These are phyloP conservation scores for Ceratocystis alfenasii DNA, from an alignment of 2,329 filamentous ascomycete genomes.

Conservation along the genomic window DNA sequence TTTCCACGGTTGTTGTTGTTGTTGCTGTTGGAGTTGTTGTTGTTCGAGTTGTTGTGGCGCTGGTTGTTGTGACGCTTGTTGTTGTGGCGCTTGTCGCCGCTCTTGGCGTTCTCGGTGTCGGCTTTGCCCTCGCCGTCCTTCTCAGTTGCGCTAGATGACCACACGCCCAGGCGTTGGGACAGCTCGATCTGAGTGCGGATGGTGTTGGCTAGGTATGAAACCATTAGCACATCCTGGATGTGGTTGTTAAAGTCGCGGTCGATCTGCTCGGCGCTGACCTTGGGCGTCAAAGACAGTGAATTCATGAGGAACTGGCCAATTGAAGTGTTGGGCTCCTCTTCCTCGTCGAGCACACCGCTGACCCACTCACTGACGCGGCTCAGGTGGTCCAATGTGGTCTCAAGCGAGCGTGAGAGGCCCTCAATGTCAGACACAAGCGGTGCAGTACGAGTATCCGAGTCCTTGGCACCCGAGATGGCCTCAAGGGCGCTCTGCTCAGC, in stretches of 20 bases:
- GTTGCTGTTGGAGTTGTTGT: conserved; percentile 36
- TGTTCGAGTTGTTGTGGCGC: conserved; percentile 35
- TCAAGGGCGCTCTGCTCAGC: conserved; percentile 57
- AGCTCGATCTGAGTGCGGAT: conserved; percentile 98
- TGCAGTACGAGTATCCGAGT: conserved; percentile 60
- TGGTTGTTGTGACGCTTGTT: conserved; percentile 33
- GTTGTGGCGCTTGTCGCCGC: conserved; percentile 36
- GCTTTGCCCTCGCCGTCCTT: conserved; percentile 40
- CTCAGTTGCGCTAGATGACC: conserved; percentile 44
- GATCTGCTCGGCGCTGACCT: conserved; percentile 81
- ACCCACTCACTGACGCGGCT: conserved; percentile 89
- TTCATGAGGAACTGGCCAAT: conserved; percentile 94
- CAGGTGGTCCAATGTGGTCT: conserved; percentile 78
- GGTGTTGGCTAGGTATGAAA: conserved; percentile 96
- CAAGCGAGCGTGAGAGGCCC: conserved; percentile 69
- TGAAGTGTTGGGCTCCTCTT: conserved; percentile 76
- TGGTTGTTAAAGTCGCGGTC: conserved; percentile 99
- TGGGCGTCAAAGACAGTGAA: conserved; percentile 81
- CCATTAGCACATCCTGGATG: conserved; percentile 95
- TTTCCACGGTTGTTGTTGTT: conserved; percentile 38
- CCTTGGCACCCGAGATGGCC: conserved; percentile 69
- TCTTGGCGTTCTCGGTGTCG: conserved; percentile 34
- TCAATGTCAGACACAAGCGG: conserved; percentile 80
- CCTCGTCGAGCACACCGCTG: conserved; percentile 86
- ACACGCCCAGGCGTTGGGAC: conserved; percentile 84